These are phyloP conservation scores for Colletotrichum cordylinicola DNA, from an alignment of 2,329 filamentous ascomycete genomes.

Conservation along the genomic window DNA sequence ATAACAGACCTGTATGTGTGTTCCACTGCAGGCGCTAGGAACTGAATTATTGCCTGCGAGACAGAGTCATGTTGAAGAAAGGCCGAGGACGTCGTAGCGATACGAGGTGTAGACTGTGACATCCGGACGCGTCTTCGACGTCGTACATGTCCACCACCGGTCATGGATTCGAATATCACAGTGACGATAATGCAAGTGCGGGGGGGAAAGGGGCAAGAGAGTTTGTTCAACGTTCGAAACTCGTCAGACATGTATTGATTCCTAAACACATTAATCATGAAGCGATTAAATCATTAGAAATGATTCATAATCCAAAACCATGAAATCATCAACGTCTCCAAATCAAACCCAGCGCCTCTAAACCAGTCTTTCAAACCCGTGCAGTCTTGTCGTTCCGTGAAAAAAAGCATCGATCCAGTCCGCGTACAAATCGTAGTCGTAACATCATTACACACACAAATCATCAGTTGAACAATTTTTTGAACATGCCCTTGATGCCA, in stretches of 20 bases:
- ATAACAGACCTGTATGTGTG: not conserved
- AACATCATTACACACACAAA: conserved; percentile 10
- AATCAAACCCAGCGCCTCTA: not conserved
- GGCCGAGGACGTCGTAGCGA: not conserved
- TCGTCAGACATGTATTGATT: not conserved
- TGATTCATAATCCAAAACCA: not conserved
- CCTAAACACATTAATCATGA: not conserved
- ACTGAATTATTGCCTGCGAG: not conserved
- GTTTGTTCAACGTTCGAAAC: not conserved
- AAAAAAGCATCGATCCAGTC: conserved; percentile 30
- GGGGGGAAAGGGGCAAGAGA: not conserved
- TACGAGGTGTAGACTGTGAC: not conserved
- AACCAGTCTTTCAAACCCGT: not conserved
- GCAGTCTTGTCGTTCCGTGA: not conserved
- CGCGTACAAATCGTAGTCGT: conserved; percentile 32
- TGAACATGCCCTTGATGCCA: conserved; percentile 41
- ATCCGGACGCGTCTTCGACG: not conserved
- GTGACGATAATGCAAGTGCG: not conserved
- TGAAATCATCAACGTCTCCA: not conserved
- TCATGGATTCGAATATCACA: not conserved
- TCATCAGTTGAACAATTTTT: conserved; percentile 39
- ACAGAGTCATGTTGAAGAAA: not conserved
- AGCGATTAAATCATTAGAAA: not conserved
- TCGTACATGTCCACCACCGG: not conserved
- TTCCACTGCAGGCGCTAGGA: not conserved